Conservation (phyloP, 2,329 filamentous ascomycete species). For the Pseudogymnoascus sp. region DNA sequence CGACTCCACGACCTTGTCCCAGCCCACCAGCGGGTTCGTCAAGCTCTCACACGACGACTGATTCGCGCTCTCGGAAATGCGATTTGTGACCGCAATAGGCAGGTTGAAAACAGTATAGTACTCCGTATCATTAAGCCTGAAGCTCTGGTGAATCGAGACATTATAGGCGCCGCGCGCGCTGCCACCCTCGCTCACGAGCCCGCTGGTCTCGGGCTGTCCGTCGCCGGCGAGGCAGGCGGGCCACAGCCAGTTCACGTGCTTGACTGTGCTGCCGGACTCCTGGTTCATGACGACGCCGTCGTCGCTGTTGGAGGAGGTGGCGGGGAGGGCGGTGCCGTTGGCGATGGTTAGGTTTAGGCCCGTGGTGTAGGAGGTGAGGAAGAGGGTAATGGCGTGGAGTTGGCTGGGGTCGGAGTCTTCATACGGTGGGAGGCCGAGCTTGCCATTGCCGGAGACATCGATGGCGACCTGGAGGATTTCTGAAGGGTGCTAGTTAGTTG, state of each 20-base stretch:
- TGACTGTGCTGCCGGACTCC: constrained; percentile 60
- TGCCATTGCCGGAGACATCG: constrained; percentile 58
- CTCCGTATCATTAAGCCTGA: constrained; percentile 53
- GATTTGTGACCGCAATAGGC: constrained; percentile 60
- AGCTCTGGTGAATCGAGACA: constrained; percentile 65
- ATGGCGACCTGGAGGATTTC: constrained; percentile 54
- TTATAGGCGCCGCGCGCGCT: constrained; percentile 21
- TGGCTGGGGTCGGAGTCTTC: constrained; percentile 44
- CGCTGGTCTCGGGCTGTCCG: constrained; percentile 36
- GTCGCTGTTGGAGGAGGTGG: constrained; percentile 41
- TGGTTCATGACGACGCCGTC: constrained; percentile 55
- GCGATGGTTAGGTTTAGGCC: constrained; percentile 60
- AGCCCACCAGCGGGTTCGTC: background rate
- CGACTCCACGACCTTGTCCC: background rate
- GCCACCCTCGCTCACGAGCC: constrained; percentile 7
- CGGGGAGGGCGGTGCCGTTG: constrained; percentile 43
- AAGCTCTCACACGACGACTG: constrained; percentile 1
- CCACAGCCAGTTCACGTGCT: constrained; percentile 66
- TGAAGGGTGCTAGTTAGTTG: constrained; percentile 15
- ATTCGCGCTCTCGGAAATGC: constrained; percentile 33
- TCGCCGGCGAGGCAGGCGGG: constrained; percentile 59
- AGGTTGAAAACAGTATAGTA: constrained; percentile 65
- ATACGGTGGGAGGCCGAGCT: constrained; percentile 50
- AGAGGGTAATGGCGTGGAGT: constrained; percentile 58
- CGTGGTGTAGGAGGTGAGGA: constrained; percentile 56